Conservation (phyloP, 2,329 filamentous ascomycete species). For the Colletotrichum truncatum region DNA sequence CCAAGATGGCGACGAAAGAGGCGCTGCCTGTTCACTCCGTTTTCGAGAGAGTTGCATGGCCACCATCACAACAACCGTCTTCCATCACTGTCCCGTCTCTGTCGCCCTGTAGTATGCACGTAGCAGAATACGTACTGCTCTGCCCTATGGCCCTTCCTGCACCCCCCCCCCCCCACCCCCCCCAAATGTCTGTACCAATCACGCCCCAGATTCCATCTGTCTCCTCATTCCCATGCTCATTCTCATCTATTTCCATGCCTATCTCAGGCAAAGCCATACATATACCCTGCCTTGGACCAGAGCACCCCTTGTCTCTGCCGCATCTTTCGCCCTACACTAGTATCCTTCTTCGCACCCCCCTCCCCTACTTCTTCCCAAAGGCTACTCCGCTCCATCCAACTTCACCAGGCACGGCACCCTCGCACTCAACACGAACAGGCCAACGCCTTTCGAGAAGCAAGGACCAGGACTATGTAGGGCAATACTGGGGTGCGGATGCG, state of each 20-base stretch:
- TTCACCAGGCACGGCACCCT: constrained; percentile 11
- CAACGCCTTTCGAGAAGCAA: constrained; percentile 17
- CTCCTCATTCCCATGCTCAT: background rate
- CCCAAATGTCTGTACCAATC: too few relatives aligned
- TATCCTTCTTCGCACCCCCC: constrained; percentile 5
- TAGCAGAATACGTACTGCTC: background rate
- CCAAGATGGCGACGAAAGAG: background rate
- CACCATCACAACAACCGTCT: too few relatives aligned
- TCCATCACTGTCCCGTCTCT: too few relatives aligned
- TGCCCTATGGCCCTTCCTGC: background rate
- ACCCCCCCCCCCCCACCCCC: background rate
- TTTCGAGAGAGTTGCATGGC: background rate
- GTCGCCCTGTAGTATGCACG: too few relatives aligned
- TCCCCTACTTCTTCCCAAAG: background rate
- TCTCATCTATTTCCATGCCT: background rate
- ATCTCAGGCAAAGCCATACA: background rate
- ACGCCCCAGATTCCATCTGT: background rate
- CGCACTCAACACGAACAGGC: constrained; percentile 1
- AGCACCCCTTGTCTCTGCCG: background rate
- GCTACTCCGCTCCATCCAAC: background rate
- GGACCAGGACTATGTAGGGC: background rate
- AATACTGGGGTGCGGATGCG: background rate
- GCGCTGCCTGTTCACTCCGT: background rate
- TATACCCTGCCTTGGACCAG: background rate
- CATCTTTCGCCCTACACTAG: background rate